Evolutionary conservation across 805 yeast species (phyloP), one percentile per base, ranked within the genome.

Genomic region (Teunomyces gatunensis): DNA sequence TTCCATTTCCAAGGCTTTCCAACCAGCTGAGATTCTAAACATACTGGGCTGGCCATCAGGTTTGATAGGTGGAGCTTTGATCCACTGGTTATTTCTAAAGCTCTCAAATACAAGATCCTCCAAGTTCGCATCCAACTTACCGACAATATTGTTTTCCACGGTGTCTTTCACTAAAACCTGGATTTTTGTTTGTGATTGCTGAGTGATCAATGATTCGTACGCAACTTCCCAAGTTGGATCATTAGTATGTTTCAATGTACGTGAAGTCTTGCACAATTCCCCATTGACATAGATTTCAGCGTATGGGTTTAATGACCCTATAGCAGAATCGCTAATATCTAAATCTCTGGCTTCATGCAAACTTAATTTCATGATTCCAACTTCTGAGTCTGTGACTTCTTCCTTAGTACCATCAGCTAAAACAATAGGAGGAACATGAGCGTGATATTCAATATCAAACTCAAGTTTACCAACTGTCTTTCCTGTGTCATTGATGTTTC

Each of bases 191-290:
- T 65, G 67, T 0, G 84, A 73, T 61, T 84, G 87, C 25, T 85
- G 76, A 5, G 83, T 76, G 32, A 87, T 68, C 54, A 87, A 72
- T 4, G 79, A 60, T 64, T 87, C 95, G 47, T 81, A 64, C 25
- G 75, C 62, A 56, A 82, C 81, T 49, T 81, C 83, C 83, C 87
- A 87, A 10, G 83, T 69, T 13, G 96, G 95, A 57, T 83, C 89
- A 57, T 86, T 87, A 6, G 82, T 75, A 58, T 80, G 77, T 57
- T 80, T 83, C 60, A 86, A 71, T 28, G 78, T 76, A 71, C 94
- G 80, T 46, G 82, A 79, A 5, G 68, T 68, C 56, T 78, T 77
- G n/a, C 77, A 73, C 46, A 80, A 65, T 52, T 81, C 77, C 34
- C 77, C 77, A 61, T 85, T 80, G 44, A 85, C 63, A 55, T 68